Base-by-base conservation (phyloP, 2,329 filamentous ascomycete species). In the Aureobasidium vineae region DNA sequence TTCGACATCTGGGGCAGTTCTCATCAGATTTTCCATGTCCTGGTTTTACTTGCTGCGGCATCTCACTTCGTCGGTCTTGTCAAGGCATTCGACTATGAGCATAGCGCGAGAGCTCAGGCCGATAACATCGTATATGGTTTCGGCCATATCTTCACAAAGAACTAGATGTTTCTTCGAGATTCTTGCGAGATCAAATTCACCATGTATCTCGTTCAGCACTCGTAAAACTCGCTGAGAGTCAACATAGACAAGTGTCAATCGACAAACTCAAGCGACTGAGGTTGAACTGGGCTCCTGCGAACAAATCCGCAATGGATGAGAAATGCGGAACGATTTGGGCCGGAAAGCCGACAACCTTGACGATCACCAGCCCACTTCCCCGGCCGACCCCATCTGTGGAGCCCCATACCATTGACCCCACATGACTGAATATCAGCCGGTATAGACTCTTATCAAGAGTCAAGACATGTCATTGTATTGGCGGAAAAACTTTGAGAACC, bases 1-100 rank as follows among this genome's bases (percentile, higher is more conserved):
- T 97, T 94, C 74, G 95, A 99, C 78, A 90, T 97, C 61, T 90
- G 90, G 85, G 94, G 95, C 43, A 92, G 88, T 75, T 97, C 92
- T 23, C 95, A 99, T 78, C 95, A 99, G 79, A 90, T 99, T 70
- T 99, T 99, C 77, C 95, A 99, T 79, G 81, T 96, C 45, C 84
- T 95, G 70, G 93, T 99, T 33, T 82, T 98, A 19, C 77, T 92
- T 68, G 95, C 95, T 0, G 94, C 92, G 0, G 84, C 85, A 1
- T 85, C 89, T 28, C 95, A 99, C 80, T 81, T 98, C 68, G 88
- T 87, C 63, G 93, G 91, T 57, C 84, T 98, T 79, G 75, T 90
- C 36, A 89, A 87, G 77, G 93, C 93, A 4, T 97, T 97, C 78
- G 91, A 97, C 77, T 89, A 90, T 75, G 88, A 91, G 73, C 92